A percentile compares a stretch with the other conserved stretches of the same genome.
Conservation (phyloP, 2,329 filamentous ascomycete species). For the Botryotinia globosa region DNA sequence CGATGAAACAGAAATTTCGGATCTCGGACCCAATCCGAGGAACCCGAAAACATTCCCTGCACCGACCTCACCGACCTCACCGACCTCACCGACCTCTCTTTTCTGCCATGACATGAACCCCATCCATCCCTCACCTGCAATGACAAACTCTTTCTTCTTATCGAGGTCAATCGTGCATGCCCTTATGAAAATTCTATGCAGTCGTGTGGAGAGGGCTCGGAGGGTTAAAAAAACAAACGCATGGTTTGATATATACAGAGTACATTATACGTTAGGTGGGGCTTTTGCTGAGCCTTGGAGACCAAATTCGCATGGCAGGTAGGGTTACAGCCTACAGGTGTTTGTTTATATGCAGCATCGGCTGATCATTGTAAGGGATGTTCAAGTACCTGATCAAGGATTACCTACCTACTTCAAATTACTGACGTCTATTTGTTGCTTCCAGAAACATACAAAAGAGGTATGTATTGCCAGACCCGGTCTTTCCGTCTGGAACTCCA, state of each 20-base stretch:
- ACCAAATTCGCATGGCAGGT: neutral
- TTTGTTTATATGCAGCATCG: constrained; percentile 1
- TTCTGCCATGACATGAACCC: constrained; percentile 7
- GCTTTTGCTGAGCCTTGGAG: neutral
- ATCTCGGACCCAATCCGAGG: neutral
- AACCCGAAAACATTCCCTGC: neutral
- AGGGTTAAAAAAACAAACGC: neutral
- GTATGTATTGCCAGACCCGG: neutral
- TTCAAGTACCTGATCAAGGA: constrained; percentile 1
- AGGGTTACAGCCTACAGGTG: too few relatives aligned
- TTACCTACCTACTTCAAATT: neutral
- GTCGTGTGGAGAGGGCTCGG: neutral
- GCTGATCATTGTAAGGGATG: constrained; percentile 7
- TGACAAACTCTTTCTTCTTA: neutral
- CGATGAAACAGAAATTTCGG: neutral
- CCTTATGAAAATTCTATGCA: neutral
- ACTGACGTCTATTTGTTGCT: neutral
- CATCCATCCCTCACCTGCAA: too few relatives aligned
- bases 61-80: neutral
- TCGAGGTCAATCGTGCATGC: neutral
- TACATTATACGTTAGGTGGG: neutral
- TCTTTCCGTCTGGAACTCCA: constrained; percentile 10
- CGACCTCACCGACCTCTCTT: neutral
- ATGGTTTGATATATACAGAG: neutral
- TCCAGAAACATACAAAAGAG: neutral